Percentiles rank a stretch among this genome's conserved stretches.
These are phyloP conservation scores for Penicillium sp. DNA, from an alignment of 2,329 filamentous ascomycete species.

Conservation along the genomic window DNA sequence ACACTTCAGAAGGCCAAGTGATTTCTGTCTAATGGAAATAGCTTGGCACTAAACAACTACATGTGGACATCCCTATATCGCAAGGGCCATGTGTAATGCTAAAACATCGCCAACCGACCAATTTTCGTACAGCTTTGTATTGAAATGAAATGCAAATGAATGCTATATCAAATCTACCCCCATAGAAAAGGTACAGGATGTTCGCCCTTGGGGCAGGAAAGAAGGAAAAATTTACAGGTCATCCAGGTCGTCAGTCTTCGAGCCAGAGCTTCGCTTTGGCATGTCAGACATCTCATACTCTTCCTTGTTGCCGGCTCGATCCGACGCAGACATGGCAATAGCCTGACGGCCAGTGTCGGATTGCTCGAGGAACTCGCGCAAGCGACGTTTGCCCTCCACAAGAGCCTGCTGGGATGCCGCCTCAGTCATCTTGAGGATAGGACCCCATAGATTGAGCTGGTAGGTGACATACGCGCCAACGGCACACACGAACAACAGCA, in stretches of 20 bases:
- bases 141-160: slow-evolving; percentile 11
- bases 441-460: slow-evolving; percentile 91
- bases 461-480: slow-evolving; percentile 86
- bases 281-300: slow-evolving; percentile 60
- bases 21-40: too few species aligned
- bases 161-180: slow-evolving; percentile 16
- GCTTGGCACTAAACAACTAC: too few species aligned
- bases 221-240: slow-evolving; percentile 34
- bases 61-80: too few species aligned
- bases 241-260: slow-evolving; percentile 33
- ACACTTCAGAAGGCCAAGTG: too few species aligned
- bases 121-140: background rate
- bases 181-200: slow-evolving; percentile 16
- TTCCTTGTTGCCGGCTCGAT: slow-evolving; percentile 43
- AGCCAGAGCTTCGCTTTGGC: slow-evolving; percentile 26
- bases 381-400: slow-evolving; percentile 87
- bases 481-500: slow-evolving; percentile 76
- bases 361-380: slow-evolving; percentile 85
- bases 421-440: slow-evolving; percentile 92
- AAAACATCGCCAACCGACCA: background rate
- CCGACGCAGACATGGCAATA: slow-evolving; percentile 66
- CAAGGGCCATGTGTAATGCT: background rate
- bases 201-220: slow-evolving; percentile 6
- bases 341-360: slow-evolving; percentile 84
- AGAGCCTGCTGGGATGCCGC: slow-evolving; percentile 83